Evolutionary conservation across 176 grass and related monocot species (phyloP), one percentile per base, ranked within the genome.

Genomic region (Eleusine coracana): DNA sequence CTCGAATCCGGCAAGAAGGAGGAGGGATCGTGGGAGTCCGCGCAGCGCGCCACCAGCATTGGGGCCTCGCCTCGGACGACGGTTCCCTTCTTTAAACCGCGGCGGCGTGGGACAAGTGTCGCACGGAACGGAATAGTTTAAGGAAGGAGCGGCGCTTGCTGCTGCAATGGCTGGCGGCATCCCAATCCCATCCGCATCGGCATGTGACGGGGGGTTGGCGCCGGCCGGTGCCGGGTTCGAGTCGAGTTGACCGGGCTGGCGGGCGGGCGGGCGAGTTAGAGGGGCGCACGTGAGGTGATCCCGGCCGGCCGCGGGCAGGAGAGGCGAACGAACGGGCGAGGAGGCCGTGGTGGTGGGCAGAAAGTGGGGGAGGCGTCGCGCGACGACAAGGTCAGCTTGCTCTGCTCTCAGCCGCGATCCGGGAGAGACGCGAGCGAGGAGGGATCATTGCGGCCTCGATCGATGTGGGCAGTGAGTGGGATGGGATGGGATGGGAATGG

Each of bases 191-290:
- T 80, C 70, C 61, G 55, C 82, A 48, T 67, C 75, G 34, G 85
- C 69, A 39, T 73, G 80, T 52, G 44, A 68, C 65, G 51, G 39
- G 45, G 48, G 37, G 25, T 25, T 13, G 10, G 50, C 61, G 63
- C 17, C 87, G 82, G 63, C 80, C 56, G 79, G 66, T 0, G 17
- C 52, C 52, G 17, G 1, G 52, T 56, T 23, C 60, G 60, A 11
- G 87, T 23, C 60, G 60, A 11, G 87, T 89, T 89, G 87, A 89
- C 82, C 83, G 72, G 72, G 39, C 6, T 78, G 78, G 71, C 28
- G 3, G 78, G 71, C 28, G 3, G 6, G 71, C 28, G 3, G 3
- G 65, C 36, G 45, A 89, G 87, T 85, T 82, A 66, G 87, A 41
- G 83, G 87, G 45, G 45, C 65, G 77, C 83, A 89, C 83, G 87